Evolutionary conservation across 2,329 filamentous ascomycete genomes (phyloP), one percentile per base, ranked within the genome.

Genomic region (Aspergillus phoenicis): DNA sequence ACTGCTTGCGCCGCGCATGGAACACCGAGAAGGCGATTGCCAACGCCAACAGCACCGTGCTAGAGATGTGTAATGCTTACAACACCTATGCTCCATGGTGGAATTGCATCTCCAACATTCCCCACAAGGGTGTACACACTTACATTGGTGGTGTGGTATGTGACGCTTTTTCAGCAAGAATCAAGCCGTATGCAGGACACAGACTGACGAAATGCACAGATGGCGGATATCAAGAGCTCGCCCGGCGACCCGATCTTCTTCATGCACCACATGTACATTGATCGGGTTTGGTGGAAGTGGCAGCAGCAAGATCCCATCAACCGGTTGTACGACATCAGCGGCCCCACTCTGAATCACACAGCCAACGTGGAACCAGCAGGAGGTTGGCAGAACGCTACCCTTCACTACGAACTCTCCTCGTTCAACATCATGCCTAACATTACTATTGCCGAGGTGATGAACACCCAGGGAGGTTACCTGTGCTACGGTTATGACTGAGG

Each of bases 101-200:
- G 59, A 24, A 59, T 17, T 61, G 59, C 10, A 41, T 61, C 17
- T 58, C 59, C 10, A 58, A 61, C 36, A 55, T 61, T 22, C 55
- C 59, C 13, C 59, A 61, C 28, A 61, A 61, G 56, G 59, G 59
- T 2, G 56, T 61, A 22, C 59, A 61, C 30, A 61, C 59, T 3
- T 54, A 58, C 26, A 58, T 61, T 3, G 59, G 59, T 11, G 59
- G 59, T 24, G 59, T 61, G 59, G 57, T 59, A 56, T 13, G 53
- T 56, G n/a, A 1, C 8, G 4, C 52, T 26, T 20, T 11, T 17
- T 3, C n/a, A 26, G 26, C n/a, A n/a, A 3, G 7, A 17, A 3
- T 15, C 28, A 5, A 22, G 6, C 8, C 20, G 10, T 11, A 7
- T 20, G 28, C 20, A 8, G 28, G 1, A 8, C 13, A 22, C 28